Percentiles rank a stretch among this genome's conserved stretches.
Conservation (phyloP, 225 moss, liverwort and hornwort species). For the Takakia lepidozioides region DNA sequence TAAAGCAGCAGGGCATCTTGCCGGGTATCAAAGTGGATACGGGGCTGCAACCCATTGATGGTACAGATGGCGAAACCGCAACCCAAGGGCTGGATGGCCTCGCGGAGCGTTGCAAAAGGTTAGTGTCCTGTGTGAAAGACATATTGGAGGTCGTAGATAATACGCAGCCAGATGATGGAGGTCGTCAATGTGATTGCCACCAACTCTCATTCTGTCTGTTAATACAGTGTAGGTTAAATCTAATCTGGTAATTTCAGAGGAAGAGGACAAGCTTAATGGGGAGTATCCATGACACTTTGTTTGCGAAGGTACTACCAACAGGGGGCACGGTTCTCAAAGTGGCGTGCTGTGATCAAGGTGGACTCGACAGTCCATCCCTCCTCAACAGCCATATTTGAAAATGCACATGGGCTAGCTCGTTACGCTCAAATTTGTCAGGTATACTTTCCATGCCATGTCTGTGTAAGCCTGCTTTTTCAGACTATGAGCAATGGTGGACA, state of each 20-base stretch:
- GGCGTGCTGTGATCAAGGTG: slow-evolving; percentile 87
- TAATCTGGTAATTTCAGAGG: too few relatives aligned
- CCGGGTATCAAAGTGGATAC: slow-evolving; percentile 99
- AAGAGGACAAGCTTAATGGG: too few relatives aligned
- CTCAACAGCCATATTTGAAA: slow-evolving; percentile 85
- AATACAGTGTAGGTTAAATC: too few relatives aligned
- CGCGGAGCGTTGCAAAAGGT: slow-evolving; percentile 83
- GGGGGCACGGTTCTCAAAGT: slow-evolving; percentile 97
- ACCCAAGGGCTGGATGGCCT: slow-evolving; percentile 96
- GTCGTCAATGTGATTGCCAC: too few relatives aligned
- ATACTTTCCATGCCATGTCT: too few relatives aligned
- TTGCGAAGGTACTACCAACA: slow-evolving; percentile 80
- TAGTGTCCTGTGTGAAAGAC: too few relatives aligned
- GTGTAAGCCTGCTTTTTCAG: too few relatives aligned
- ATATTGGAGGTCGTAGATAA: too few relatives aligned
- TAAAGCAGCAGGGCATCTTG: slow-evolving; percentile 77
- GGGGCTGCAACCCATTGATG: slow-evolving; percentile 93
- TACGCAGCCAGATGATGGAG: too few relatives aligned
- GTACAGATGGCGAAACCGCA: slow-evolving; percentile 98
- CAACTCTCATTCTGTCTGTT: too few relatives aligned
- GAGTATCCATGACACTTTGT: too few relatives aligned
- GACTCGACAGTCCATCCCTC: slow-evolving; percentile 79
- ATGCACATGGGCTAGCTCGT: slow-evolving; percentile 91
- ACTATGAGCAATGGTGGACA: too few relatives aligned
- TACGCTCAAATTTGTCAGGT: slow-evolving; percentile 98